Conservation (phyloP, 306 rosid species). For the Prunus campanulata region DNA sequence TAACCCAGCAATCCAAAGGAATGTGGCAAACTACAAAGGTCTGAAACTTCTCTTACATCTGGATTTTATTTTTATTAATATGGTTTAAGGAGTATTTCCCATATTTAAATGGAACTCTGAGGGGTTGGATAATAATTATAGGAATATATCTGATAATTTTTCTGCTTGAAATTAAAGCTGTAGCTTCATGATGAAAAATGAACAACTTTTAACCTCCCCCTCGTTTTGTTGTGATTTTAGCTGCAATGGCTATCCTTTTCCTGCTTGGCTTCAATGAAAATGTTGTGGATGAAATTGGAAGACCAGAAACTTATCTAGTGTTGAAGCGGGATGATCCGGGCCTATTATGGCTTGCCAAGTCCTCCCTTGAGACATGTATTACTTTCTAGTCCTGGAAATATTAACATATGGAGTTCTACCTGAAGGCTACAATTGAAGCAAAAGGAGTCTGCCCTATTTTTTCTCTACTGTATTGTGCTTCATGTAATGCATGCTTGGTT, state of each 20-base stretch:
- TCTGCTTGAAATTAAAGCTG: not conserved
- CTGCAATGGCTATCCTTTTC: slow-evolving; percentile 74
- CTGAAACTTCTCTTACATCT: slow-evolving; percentile 20
- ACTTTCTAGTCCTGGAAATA: slow-evolving; percentile 29
- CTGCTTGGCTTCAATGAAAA: slow-evolving; percentile 77
- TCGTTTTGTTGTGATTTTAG: slow-evolving; percentile 37
- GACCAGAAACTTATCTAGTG: slow-evolving; percentile 66
- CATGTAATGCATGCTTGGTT: not conserved
- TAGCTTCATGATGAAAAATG: not conserved
- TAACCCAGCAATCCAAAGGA: slow-evolving; percentile 70
- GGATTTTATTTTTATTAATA: slow-evolving; percentile 5
- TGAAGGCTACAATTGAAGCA: not conserved
- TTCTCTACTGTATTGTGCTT: not conserved
- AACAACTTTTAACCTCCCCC: not conserved
- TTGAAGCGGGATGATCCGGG: slow-evolving; percentile 90
- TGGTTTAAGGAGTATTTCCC: not conserved
- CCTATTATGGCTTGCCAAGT: slow-evolving; percentile 92
- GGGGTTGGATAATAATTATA: not conserved
- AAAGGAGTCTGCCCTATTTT: not conserved
- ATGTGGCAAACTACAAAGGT: slow-evolving; percentile 69
- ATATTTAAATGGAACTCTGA: not conserved
- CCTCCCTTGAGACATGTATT: slow-evolving; percentile 61
- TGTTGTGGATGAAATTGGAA: slow-evolving; percentile 63
- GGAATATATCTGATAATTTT: not conserved
- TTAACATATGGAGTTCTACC: not conserved